Conservation (phyloP, 2,329 filamentous ascomycete species). For the Talaromyces sp. region DNA sequence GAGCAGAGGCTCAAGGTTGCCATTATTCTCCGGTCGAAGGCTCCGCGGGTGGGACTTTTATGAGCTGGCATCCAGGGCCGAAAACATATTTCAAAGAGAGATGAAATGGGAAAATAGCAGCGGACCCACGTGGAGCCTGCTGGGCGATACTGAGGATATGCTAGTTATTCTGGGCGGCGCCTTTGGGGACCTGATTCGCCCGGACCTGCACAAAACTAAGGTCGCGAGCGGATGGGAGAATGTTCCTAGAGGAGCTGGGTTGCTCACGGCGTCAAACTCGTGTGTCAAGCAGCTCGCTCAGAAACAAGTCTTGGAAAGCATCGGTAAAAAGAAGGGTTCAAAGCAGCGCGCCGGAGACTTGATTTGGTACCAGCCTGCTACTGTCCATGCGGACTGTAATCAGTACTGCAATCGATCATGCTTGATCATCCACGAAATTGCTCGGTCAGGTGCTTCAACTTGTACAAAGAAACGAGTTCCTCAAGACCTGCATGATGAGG, state of each 20-base stretch:
- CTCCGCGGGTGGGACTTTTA: neutral
- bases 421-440: neutral
- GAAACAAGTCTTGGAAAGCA: neutral
- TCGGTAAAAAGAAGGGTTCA: neutral
- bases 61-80: neutral
- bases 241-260: neutral
- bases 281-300: neutral
- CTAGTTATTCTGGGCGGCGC: neutral
- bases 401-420: neutral
- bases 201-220: neutral
- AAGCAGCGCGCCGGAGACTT: neutral
- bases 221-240: neutral
- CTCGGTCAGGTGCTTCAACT: neutral
- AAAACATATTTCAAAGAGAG: neutral
- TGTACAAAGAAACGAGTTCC: neutral
- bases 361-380: neutral
- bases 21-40: neutral
- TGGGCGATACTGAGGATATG: neutral
- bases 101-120: neutral
- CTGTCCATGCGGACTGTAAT: neutral
- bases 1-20: neutral
- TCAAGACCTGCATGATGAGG: neutral
- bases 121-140: neutral
- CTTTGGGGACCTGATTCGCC: neutral
- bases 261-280: neutral